Evolutionary conservation across 345 rosid species (phyloP), one percentile per base, ranked within the genome.

Genomic region (Schrenkiella parvula): DNA sequence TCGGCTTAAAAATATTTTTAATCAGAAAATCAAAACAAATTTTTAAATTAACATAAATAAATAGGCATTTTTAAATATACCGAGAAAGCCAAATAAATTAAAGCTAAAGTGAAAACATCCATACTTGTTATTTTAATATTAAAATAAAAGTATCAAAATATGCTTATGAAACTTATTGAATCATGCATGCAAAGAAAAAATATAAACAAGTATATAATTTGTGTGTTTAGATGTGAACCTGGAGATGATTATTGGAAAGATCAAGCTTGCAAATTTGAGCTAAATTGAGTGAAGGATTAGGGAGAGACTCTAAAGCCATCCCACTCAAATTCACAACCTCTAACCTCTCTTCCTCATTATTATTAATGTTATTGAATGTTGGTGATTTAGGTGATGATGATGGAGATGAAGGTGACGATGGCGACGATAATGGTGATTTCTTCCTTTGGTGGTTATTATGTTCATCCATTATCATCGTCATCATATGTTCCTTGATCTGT

Each of bases 171-270:
- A 53, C n/a, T 46, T 22, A 42, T 8, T 31, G 8, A 21, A 72
- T 22, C 31, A 35, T 8, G 58, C 32, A 73, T n/a, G n/a, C n/a
- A n/a, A n/a, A n/a, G n/a, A 43, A 50, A 34, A 1, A 51, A 52
- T 51, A n/a, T 9, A 43, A 25, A 29, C n/a, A 41, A 37, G 32
- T 35, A 35, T 32, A 48, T 47, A 18, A 66, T 66, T 4, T 48
- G 7, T 61, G 19, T 21, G 26, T 35, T 14, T 56, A 32, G 52
- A 48, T 14, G 28, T 9, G 8, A 68, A 90, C 97, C 86, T 86
- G 91, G 50, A 93, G 92, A 79, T 93, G 82, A 70, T 93, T 93
- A 38, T 86, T 85, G 73, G 96, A 90, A 72, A 93, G 89, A 72
- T 93, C 88, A 17, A 93, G 82, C 51, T 87, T 89, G 85, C 83